A percentile compares a stretch with the other conserved stretches of the same genome.
Evolutionary conservation across 2,329 filamentous ascomycete species (phyloP).

Genomic region (Fusarium heterosporum): DNA sequence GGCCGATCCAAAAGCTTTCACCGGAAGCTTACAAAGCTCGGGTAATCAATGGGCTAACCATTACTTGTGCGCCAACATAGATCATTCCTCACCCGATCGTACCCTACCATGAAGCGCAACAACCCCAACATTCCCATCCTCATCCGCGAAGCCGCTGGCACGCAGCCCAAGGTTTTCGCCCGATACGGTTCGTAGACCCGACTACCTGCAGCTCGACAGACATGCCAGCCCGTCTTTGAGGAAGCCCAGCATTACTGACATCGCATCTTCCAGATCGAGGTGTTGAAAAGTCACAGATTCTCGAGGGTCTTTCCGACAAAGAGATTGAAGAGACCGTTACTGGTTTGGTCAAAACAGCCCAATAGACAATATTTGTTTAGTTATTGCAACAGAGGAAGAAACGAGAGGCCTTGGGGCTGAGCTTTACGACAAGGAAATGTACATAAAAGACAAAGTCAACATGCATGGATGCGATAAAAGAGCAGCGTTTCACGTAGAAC

Average conservation of each 20-base stretch:
- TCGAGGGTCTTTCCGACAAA: slow-evolving; percentile 70
- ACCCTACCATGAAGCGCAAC: slow-evolving; percentile 99
- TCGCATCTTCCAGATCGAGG: slow-evolving; percentile 61
- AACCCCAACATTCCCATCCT: slow-evolving; percentile 95
- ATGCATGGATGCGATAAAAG: slow-evolving; percentile 30
- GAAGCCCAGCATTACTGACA: slow-evolving; percentile 22
- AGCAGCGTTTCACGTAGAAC: slow-evolving; percentile 37
- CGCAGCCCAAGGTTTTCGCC: slow-evolving; percentile 87
- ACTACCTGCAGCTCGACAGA: neutral
- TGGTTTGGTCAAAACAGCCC: slow-evolving; percentile 61
- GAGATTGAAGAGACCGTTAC: slow-evolving; percentile 70
- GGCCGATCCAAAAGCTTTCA: neutral
- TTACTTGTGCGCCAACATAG: slow-evolving; percentile 59
- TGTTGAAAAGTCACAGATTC: slow-evolving; percentile 66
- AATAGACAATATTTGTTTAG: slow-evolving; percentile 25
- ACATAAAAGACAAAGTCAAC: slow-evolving; percentile 43
- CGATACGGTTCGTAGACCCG: slow-evolving; percentile 78
- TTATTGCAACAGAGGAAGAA: slow-evolving; percentile 12
- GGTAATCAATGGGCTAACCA: slow-evolving; percentile 26
- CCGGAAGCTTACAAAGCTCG: neutral
- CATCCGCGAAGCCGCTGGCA: slow-evolving; percentile 90
- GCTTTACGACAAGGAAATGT: slow-evolving; percentile 40
- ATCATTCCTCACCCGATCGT: slow-evolving; percentile 88
- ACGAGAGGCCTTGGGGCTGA: neutral
- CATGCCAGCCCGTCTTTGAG: neutral